Base-by-base conservation (phyloP, 192 early-diverging fungal genomes). In the Chytriomyces sp. region DNA sequence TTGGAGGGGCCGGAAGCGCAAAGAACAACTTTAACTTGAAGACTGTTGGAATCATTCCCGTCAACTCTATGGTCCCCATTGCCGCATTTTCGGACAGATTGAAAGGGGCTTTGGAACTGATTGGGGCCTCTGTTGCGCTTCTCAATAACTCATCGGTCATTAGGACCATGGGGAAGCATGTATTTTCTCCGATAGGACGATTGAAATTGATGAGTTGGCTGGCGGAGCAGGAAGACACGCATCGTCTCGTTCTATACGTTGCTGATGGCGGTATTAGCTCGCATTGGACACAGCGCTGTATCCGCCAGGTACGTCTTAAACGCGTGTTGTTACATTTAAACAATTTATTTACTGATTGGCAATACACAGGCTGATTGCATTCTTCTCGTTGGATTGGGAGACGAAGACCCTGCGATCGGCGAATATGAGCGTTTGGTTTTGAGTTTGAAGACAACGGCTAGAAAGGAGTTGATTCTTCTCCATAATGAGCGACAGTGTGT, bases 391-490 rank as follows among this genome's bases (percentile, higher is more conserved):
- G 98, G 94, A 1, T 82, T 97, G 7, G 97, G 94, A 20, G 96
- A 97, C 72, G 93, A 89, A 8, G 94, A 97, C 64, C 92, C 93
- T 0, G 78, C 90, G 0, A 92, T 98, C 16, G 96, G 97, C 57
- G 96, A 97, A 71, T 95, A 91, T 78, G 98, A 99, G 82, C 90
- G 93, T 23, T 82, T 97, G 61, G 85, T 99, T 68, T 85, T 98
- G 70, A 91, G 94, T 60, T 91, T 97, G 86, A 97, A 97, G 84
- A 96, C 96, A 6, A 99, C 98, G 0, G 98, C 97, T 57, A 91
- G 97, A 65, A 99, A 97, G 79, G 98, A 99, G 82, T 84, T 99
- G 23, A 94, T 99, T 18, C 81, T 99, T 13, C 83, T 99, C 47
- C 96, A 98, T 82, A 85, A 87, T 45, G 87, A 91, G 71, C 86